Evolutionary conservation across 305 asterid species (phyloP), one percentile per base, ranked within the genome.

Genomic region (Solanum hybrid): DNA sequence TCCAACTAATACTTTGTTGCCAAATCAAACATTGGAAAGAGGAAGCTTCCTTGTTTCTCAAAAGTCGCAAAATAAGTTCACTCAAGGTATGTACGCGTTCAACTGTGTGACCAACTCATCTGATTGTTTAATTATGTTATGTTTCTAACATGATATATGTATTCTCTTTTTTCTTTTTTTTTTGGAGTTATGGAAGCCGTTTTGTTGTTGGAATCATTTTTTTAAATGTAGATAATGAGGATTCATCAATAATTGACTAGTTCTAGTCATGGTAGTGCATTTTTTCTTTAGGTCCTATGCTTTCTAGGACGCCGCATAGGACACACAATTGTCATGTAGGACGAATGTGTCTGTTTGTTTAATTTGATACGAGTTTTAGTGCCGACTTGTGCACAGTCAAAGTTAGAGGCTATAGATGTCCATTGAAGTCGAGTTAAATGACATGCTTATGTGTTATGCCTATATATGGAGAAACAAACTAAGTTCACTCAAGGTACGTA

Each of bases 1-100:
- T 37, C 88, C 85, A 37, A 75, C 80, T 20, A 89, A 90, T 51
- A 90, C 92, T 64, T 29, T 90, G 82, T 86, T 90, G 92, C 91
- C 91, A 16, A 34, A 10, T 6, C 92, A 91, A 40, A 85, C 26
- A 32, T 9, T 91, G 79, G 90, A 73, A 69, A 86, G 29, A 8
- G 92, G 88, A 5, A 16, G 87, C 26, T 26, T 36, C 60, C 89
- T 91, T 14, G 14, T 7, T 82, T 87, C 92, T 8, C 88, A 85
- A 10, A 56, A 24, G n/a, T 89, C 88, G 4, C 46, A 51, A 32
- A 6, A 3, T 4, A 87, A 35, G 10, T 91, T 88, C 88, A 66
- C 92, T 26, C 60, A 37, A n/a, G 90, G 71, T 81, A 81, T 0
- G 37, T 81, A 80, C 2, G 14, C 20, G 26, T 80, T 26, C 26